A percentile compares a stretch with the other conserved stretches of the same genome.
phyloP scores from a whole-genome alignment of 805 yeast species.

The Wickerhamomyces mucosus region DNA sequence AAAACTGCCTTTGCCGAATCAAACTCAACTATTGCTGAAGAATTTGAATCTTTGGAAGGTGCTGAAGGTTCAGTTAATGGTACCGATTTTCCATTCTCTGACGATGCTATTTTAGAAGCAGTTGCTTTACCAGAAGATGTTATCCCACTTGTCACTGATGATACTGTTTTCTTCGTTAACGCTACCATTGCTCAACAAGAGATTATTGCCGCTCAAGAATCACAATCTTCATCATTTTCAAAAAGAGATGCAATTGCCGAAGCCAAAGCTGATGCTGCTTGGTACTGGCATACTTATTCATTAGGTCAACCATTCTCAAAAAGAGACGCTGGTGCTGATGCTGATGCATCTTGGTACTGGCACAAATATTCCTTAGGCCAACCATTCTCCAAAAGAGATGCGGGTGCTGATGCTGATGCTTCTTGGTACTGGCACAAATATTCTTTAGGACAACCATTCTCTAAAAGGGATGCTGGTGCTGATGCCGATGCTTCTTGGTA shows the following conservation, averaged over 20 bases:
- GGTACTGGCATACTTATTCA: constrained; percentile 13
- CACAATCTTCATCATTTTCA: constrained; percentile 1
- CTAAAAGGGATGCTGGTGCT: constrained; percentile 10
- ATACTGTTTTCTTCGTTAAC: constrained; percentile 19
- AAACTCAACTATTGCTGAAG: constrained; percentile 6
- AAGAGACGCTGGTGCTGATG: constrained; percentile 13
- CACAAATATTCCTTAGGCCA: constrained; percentile 10
- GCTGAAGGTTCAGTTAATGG: constrained; percentile 8
- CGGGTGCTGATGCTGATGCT: constrained; percentile 9
- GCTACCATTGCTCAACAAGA: constrained; percentile 16
- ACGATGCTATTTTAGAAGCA: constrained; percentile 19
- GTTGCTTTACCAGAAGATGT: constrained; percentile 14
- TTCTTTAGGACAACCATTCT: constrained; percentile 12
- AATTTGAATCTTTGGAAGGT: constrained; percentile 1
- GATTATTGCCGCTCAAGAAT: constrained; percentile 5
- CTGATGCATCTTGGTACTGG: constrained; percentile 18
- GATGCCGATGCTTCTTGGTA: constrained; percentile 15
- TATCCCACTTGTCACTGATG: constrained; percentile 16
- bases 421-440: constrained; percentile 12
- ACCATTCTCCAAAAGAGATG: constrained; percentile 14
- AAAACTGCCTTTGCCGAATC: constrained; percentile 6
- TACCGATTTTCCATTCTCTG: constrained; percentile 20
- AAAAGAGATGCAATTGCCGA: constrained; percentile 8
- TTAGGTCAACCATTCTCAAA: constrained; percentile 15
- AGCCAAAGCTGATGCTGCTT: constrained; percentile 16